Evolutionary conservation across 2,329 filamentous ascomycete genomes (phyloP).

Genomic region (Diaporthe sp.): DNA sequence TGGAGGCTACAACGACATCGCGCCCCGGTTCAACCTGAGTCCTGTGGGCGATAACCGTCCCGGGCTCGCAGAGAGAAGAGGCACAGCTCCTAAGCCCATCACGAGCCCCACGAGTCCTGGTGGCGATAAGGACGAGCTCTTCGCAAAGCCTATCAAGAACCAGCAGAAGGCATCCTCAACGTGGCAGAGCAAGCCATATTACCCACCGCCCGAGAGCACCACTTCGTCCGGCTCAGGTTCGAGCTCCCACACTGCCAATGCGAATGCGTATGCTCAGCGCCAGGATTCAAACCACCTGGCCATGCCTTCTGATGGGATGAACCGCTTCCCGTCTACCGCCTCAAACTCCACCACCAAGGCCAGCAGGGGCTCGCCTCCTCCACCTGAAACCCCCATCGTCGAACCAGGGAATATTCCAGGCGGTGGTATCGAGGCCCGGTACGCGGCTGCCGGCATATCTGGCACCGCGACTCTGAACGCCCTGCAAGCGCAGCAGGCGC

Average conservation of each 20-base stretch:
- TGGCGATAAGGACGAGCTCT: slow-evolving; percentile 82
- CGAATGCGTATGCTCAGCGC: slow-evolving; percentile 40
- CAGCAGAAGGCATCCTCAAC: slow-evolving; percentile 56
- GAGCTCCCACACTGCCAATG: slow-evolving; percentile 43
- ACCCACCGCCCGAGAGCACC: slow-evolving; percentile 65
- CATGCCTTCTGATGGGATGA: slow-evolving; percentile 65
- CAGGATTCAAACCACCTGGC: slow-evolving; percentile 49
- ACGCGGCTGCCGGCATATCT: slow-evolving; percentile 91
- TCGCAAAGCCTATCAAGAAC: slow-evolving; percentile 73
- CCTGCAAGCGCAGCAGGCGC: slow-evolving; percentile 76
- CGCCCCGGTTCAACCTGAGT: slow-evolving; percentile 67
- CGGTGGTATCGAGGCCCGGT: slow-evolving; percentile 90
- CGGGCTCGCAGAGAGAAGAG: slow-evolving; percentile 83
- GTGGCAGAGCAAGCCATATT: slow-evolving; percentile 71
- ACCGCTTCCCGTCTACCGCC: slow-evolving; percentile 81
- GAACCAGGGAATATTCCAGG: slow-evolving; percentile 78
- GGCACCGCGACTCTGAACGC: slow-evolving; percentile 85
- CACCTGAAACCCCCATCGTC: slow-evolving; percentile 89
- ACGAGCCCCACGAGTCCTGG: slow-evolving; percentile 86
- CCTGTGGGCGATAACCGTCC: slow-evolving; percentile 70
- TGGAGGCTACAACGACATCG: slow-evolving; percentile 61
- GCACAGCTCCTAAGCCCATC: slow-evolving; percentile 83
- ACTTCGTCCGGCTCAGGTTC: slow-evolving; percentile 46
- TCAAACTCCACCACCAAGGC: slow-evolving; percentile 95
- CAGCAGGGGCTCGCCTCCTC: slow-evolving; percentile 91